Conservation (phyloP, 179 eudicot genomes). For the Beta macrorhiza region DNA sequence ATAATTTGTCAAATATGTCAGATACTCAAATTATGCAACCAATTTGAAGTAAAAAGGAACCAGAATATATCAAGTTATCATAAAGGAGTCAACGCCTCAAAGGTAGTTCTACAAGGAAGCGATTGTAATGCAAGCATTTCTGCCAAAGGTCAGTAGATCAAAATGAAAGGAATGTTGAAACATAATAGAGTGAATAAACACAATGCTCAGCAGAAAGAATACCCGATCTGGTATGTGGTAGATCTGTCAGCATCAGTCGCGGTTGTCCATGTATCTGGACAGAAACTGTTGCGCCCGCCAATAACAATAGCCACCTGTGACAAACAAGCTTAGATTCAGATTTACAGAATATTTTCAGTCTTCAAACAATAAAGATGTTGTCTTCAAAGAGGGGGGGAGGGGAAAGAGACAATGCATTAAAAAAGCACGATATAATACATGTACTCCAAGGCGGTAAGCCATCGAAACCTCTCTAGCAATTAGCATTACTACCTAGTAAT, state of each 20-base stretch:
- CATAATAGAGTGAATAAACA: neutral
- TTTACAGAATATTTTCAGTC: neutral
- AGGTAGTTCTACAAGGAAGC: neutral
- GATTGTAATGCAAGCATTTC: neutral
- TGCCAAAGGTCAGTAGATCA: neutral
- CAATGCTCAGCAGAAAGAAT: slow-evolving; percentile 20
- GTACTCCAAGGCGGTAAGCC: slow-evolving; percentile 78
- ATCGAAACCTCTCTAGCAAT: slow-evolving; percentile 86
- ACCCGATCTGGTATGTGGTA: slow-evolving; percentile 95
- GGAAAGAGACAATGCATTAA: neutral
- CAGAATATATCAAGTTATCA: neutral
- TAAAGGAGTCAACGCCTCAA: neutral
- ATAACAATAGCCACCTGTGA: slow-evolving; percentile 44
- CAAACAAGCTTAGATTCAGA: neutral
- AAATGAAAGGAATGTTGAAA: neutral
- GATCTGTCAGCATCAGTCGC: slow-evolving; percentile 88
- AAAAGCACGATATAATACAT: slow-evolving; percentile 46
- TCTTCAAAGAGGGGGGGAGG: neutral
- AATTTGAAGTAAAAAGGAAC: neutral
- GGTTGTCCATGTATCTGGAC: slow-evolving; percentile 90
- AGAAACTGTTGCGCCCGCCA: slow-evolving; percentile 96
- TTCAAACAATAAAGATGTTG: neutral
- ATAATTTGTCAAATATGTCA: neutral
- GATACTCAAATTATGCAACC: neutral
- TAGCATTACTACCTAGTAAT: slow-evolving; percentile 70